A percentile compares a stretch with the other conserved stretches of the same genome.
Conservation (phyloP, 2,329 filamentous ascomycete genomes). For the Monascus ruber region DNA sequence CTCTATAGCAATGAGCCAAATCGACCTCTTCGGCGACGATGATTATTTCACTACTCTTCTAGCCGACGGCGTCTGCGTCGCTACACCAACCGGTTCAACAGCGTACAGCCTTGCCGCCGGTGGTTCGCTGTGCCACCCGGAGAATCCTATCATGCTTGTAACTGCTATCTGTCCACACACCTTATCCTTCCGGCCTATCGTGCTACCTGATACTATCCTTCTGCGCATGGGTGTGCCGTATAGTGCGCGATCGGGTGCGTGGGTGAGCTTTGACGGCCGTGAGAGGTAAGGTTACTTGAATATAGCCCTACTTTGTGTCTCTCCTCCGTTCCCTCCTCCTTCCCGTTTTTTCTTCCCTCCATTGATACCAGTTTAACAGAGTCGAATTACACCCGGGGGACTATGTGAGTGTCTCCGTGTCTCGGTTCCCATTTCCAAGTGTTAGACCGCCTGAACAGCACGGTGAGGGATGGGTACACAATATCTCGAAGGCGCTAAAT, state of each 20-base stretch:
- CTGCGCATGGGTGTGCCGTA: conserved; percentile 90
- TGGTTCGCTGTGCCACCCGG: conserved; percentile 88
- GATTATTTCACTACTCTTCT: conserved; percentile 90
- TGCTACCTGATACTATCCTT: conserved; percentile 91
- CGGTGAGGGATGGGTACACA: conserved; percentile 40
- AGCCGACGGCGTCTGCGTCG: conserved; percentile 86
- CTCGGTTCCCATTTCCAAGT: conserved; percentile 41
- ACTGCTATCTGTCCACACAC: conserved; percentile 94
- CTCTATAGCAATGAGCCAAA: conserved; percentile 67
- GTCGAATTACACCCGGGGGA: conserved; percentile 39
- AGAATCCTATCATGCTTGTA: conserved; percentile 90
- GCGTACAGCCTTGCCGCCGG: conserved; percentile 93
- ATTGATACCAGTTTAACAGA: conserved; percentile 17
- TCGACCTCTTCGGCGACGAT: conserved; percentile 87
- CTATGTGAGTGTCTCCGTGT: conserved; percentile 43
- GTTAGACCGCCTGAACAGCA: conserved; percentile 33
- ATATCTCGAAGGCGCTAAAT: conserved; percentile 39
- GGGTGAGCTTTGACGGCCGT: conserved; percentile 96
- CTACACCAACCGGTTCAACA: conserved; percentile 87
- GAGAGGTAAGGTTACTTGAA: conserved; percentile 47
- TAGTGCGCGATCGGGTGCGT: conserved; percentile 74
- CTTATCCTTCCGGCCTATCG: conserved; percentile 89
- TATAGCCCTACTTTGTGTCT: background rate
- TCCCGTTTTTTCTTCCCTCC: no score
- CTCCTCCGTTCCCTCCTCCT: background rate